phyloP scores from a whole-genome alignment of 176 grass and related monocot genomes.

The Secale cereale region DNA sequence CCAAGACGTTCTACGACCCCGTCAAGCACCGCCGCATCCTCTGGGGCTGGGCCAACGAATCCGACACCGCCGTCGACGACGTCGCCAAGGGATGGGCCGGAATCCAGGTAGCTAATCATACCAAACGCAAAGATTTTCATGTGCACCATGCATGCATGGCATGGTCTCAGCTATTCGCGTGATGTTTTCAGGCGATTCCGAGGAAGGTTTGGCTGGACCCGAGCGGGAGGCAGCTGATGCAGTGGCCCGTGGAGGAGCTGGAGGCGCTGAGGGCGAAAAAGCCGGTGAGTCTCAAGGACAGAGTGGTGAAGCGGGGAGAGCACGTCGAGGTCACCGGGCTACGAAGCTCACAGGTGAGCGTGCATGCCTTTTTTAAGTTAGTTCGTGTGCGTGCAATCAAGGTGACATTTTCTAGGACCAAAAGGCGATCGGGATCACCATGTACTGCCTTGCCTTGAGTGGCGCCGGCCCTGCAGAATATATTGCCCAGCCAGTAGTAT shows the following conservation, averaged over 20 bases:
- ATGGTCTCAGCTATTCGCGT: background rate
- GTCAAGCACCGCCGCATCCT: constrained; percentile 53
- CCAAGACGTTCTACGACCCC: constrained; percentile 79
- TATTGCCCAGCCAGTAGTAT: background rate
- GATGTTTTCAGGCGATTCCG: constrained; percentile 44
- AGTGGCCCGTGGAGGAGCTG: constrained; percentile 84
- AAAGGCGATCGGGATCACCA: background rate
- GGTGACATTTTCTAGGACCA: background rate
- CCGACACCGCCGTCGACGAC: constrained; percentile 48
- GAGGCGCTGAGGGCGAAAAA: constrained; percentile 51
- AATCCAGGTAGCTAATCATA: constrained; percentile 54
- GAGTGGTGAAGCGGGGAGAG: constrained; percentile 39
- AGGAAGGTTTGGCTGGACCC: constrained; percentile 67
- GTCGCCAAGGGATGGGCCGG: constrained; percentile 75
- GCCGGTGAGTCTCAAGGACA: constrained; percentile 29
- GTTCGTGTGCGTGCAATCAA: background rate
- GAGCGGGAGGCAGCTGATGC: constrained; percentile 60
- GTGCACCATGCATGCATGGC: no score
- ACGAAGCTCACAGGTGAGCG: constrained; percentile 46
- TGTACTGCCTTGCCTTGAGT: background rate
- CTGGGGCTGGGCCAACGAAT: constrained; percentile 90
- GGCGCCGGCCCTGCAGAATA: background rate
- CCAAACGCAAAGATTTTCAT: no score
- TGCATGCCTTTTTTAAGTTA: background rate
- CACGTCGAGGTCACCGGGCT: constrained; percentile 61